Evolutionary conservation across 352 stramenopile genomes (phyloP), one percentile per base, ranked within the genome.

Genomic region (Globisporangium lucens): DNA sequence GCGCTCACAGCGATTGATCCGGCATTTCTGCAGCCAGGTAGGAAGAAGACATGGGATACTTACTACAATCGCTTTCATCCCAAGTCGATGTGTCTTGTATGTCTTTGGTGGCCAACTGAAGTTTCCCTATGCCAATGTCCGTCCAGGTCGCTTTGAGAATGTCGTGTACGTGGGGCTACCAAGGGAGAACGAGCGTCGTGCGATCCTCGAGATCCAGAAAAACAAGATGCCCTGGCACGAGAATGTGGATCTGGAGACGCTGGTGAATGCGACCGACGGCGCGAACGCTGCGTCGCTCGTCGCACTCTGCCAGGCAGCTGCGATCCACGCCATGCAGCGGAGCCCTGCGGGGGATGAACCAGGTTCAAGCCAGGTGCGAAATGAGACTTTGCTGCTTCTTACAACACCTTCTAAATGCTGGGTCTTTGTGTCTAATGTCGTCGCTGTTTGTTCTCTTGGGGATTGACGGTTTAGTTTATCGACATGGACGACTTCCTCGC

Each of bases 21-120:
- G 2, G 87, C 88, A 3, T 94, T 96, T 52, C 66, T 96, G 9
- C 88, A 95, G 53, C 88, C 88, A 69, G 88, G 86, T 91, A 61
- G 6, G 38, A 4, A 17, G 10, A 46, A 17, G 10, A 46, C 12
- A 13, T 17, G 38, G 38, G 1, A 17, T 46, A 15, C 38, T 46
- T 46, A 15, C 38, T 46, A 46, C 12, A 46, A 46, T 3, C 58
- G 7, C 13, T 0, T 17, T 43, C 20, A 61, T 3, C 15, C 33
- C 29, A 68, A n/a, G 61, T 62, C 13, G 55, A 38, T 58, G 2
- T 13, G 7, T 9, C 15, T 17, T 24, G 17, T 17, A 17, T 17
- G 24, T 38, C 17, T 58, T 43, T 6, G 30, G 22, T 58, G 29
- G 36, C 3, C 41, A 8, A 60, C 7, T 41, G 15, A 12, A 12